Percentiles rank a stretch among this genome's conserved stretches.
Conservation (phyloP, 139 green algal genomes). For the Tetradesmus obliquus region DNA sequence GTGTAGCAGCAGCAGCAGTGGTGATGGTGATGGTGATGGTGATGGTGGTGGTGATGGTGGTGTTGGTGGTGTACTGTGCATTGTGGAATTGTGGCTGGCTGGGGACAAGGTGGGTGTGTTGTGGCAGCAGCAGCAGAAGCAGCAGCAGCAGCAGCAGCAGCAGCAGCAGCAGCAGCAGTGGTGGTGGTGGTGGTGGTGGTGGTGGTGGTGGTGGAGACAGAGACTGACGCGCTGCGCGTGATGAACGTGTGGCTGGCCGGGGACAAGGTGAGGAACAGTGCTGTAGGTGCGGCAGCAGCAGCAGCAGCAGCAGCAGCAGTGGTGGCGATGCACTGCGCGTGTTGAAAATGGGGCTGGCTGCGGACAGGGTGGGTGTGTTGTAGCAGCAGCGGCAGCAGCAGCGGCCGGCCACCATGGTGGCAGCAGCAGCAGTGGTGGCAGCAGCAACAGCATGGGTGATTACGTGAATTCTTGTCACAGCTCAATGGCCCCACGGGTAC, state of each 20-base stretch:
- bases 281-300: too few relatives aligned
- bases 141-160: not conserved
- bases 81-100: not conserved
- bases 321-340: conserved; percentile 54
- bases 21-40: not conserved
- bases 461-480: too few relatives aligned
- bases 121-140: not conserved
- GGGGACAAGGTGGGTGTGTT: not conserved
- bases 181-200: too few relatives aligned
- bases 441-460: too few relatives aligned
- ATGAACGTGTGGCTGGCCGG: conserved; percentile 61
- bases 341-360: conserved; percentile 59
- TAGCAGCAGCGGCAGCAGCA: not conserved
- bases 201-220: too few relatives aligned
- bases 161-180: too few relatives aligned
- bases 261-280: conserved; percentile 46
- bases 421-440: too few relatives aligned
- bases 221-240: conserved; percentile 56
- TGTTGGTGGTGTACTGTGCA: not conserved
- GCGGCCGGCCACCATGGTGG: too few relatives aligned
- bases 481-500: too few relatives aligned
- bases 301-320: too few relatives aligned
- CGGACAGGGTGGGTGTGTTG: conserved; percentile 41
- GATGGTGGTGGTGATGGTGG: not conserved
- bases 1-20: too few relatives aligned